These are phyloP conservation scores for Clathrus columnatus DNA, from an alignment of 768 basidiomycete genomes.

Conservation along the genomic window DNA sequence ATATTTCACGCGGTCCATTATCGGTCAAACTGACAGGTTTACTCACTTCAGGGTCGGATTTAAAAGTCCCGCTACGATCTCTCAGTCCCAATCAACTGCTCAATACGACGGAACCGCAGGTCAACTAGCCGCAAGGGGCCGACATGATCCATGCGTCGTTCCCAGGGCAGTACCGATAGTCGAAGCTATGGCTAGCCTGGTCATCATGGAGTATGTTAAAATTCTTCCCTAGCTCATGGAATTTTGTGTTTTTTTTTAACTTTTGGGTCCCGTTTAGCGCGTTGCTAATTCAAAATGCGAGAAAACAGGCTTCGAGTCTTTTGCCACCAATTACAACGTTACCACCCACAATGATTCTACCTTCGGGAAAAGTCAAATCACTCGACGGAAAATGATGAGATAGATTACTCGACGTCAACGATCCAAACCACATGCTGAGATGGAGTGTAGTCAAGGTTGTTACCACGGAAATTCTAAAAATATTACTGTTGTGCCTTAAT, in stretches of 20 bases:
- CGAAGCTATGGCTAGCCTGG: slow-evolving; percentile 93
- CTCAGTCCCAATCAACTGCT: slow-evolving; percentile 81
- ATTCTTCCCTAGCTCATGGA: background rate
- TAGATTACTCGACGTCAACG: background rate
- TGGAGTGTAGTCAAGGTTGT: too few relatives aligned
- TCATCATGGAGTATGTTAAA: slow-evolving; percentile 72
- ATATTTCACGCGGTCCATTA: background rate
- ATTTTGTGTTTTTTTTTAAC: background rate
- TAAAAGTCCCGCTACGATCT: slow-evolving; percentile 98
- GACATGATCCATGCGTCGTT: slow-evolving; percentile 97
- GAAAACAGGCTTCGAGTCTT: slow-evolving; percentile 60
- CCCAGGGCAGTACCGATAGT: slow-evolving; percentile 97
- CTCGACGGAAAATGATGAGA: background rate
- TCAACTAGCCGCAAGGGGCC: slow-evolving; percentile 79
- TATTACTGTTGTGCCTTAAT: too few relatives aligned
- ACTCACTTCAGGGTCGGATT: slow-evolving; percentile 65
- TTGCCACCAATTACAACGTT: slow-evolving; percentile 85
- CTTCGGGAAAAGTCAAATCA: slow-evolving; percentile 26
- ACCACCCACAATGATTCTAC: slow-evolving; percentile 85
- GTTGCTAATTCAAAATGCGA: slow-evolving; percentile 81
- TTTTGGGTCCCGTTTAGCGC: slow-evolving; percentile 31
- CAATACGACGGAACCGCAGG: slow-evolving; percentile 91
- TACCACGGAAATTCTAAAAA: too few relatives aligned
- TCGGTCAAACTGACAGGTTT: background rate
- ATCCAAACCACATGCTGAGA: too few relatives aligned